Evolutionary conservation across 1,139 yeast species (phyloP).

Genomic region (Saccharomyces hybrid): DNA sequence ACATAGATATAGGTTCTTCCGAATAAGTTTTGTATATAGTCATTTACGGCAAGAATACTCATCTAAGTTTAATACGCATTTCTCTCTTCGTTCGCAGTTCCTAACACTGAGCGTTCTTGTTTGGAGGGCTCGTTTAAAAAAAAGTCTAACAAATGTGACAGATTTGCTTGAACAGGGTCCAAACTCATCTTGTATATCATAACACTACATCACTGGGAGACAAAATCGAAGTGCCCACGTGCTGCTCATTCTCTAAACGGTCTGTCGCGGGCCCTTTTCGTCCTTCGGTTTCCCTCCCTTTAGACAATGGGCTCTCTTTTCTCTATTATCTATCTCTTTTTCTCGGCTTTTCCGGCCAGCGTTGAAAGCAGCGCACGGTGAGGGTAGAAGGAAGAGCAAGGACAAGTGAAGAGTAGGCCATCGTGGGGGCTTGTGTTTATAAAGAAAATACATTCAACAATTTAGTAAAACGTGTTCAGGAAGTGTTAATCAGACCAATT

Average conservation of each 20-base stretch:
- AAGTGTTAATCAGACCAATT: neutral
- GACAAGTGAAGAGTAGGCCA: neutral
- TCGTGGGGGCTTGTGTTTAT: neutral
- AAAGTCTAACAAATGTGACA: neutral
- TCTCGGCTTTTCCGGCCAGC: conserved; percentile 1
- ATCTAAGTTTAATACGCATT: neutral
- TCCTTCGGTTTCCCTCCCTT: neutral
- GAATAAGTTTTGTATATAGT: neutral
- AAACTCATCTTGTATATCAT: neutral
- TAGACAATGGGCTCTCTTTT: neutral
- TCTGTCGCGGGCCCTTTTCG: neutral
- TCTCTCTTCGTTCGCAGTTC: neutral
- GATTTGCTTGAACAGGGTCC: neutral
- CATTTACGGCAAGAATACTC: neutral
- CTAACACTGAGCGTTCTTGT: neutral
- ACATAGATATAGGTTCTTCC: neutral
- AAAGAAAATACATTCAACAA: neutral
- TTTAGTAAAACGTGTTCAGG: neutral
- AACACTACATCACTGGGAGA: neutral
- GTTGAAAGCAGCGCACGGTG: neutral
- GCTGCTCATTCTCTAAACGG: neutral
- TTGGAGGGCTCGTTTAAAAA: neutral
- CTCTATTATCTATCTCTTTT: neutral
- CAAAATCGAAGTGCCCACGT: neutral
- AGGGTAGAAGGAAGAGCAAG: neutral